phyloP scores from a whole-genome alignment of 176 grass and related monocot genomes.

The Avena atlantica region DNA sequence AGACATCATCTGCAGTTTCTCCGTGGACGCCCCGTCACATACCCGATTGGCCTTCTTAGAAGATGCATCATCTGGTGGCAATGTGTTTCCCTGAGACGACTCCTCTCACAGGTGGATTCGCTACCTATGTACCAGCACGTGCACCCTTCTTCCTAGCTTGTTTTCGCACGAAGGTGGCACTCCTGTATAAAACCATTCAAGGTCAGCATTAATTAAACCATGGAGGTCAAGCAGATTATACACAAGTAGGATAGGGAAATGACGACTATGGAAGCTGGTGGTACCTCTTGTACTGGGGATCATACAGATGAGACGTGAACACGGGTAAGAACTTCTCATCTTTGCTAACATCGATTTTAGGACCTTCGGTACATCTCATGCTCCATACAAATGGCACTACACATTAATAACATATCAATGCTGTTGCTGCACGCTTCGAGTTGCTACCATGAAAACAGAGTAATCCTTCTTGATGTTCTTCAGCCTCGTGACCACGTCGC shows the following conservation, averaged over 20 bases:
- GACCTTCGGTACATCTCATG: too few species aligned
- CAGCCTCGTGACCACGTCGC: not conserved
- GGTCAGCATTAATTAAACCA: not conserved
- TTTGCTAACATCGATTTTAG: conserved; percentile 55
- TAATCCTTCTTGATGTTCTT: not conserved
- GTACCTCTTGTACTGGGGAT: conserved; percentile 89
- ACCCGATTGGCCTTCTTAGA: not conserved
- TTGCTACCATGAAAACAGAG: not conserved
- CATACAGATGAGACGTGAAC: conserved; percentile 58
- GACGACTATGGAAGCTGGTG: not conserved
- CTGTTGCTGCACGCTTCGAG: too few species aligned
- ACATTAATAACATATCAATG: not conserved
- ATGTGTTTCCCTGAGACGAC: too few species aligned
- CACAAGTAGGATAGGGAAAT: not conserved
- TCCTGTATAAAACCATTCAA: conserved; percentile 45
- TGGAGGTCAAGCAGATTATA: not conserved
- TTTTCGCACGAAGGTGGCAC: conserved; percentile 50
- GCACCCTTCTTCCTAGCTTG: conserved; percentile 31
- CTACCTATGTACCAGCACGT: not conserved
- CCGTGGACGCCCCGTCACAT: too few species aligned
- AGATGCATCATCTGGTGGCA: conserved; percentile 19
- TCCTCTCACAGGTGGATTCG: conserved; percentile 1
- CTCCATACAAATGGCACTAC: not conserved
- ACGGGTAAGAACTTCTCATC: conserved; percentile 79
- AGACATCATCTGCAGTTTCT: too few species aligned